Base-by-base conservation (phyloP, 164 flowering plant genomes). In the Aristolochia fimbriata region DNA sequence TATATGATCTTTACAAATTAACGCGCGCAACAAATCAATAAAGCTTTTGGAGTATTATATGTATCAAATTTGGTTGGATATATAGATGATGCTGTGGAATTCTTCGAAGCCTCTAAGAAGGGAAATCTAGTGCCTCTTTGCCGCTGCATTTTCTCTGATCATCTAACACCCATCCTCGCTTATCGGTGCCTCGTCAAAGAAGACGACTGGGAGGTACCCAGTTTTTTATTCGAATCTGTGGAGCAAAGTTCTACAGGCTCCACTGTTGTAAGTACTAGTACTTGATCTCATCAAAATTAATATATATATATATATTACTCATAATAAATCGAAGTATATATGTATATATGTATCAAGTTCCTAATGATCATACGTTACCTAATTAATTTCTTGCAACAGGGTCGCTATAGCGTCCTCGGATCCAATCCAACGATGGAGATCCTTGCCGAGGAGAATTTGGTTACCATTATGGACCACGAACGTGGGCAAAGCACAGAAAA, bases 121-220 rank as follows among this genome's bases (percentile, higher is more conserved):
- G 88, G 85, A 48, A 88, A 88, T 67, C 71, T 86, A 51, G 65
- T 88, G 58, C 93, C 96, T 13, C 63, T 88, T 6, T 75, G 66
- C 58, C 71, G 78, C 23, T 74, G 80, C 55, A 77, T 86, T 55
- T 86, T 86, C 65, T 81, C 86, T 1, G 96, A 88, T 70, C 93
- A 86, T 56, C 68, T 88, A 55, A 88, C 86, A 4, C 96, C 96
- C 3, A 86, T 88, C 22, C 75, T 88, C 1, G 96, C 96, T 7
- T 88, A 88, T 61, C 80, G 96, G n/a, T 88, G 93, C 58, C 69
- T 88, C 65, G 93, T 88, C 3, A 80, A 76, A 71, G 93, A 88
- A 65, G 91, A 84, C 56, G 91, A 88, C 9, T 70, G 88, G 50
- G 93, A 88, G 10, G 80, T 91, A 53, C 91, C 96, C 0, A 88